phyloP scores from a whole-genome alignment of 768 basidiomycete genomes.

The Tricholoma flavovirens region DNA sequence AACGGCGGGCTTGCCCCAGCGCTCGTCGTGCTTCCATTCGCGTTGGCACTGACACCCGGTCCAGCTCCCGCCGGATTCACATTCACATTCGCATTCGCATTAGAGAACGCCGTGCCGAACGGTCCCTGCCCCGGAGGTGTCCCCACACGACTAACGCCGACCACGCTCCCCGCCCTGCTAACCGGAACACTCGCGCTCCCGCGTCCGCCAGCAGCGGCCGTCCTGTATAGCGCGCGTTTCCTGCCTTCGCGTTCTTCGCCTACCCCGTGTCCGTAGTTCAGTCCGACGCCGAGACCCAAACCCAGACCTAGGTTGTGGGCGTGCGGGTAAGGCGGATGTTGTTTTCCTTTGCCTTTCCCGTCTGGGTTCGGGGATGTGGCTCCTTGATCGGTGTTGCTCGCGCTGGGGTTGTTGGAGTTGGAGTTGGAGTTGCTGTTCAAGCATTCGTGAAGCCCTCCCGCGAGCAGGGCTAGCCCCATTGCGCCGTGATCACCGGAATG shows the following conservation, averaged over 20 bases:
- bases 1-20: constrained; percentile 12
- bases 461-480: constrained; percentile 78
- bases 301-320: background rate
- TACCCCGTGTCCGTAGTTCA: constrained; percentile 7
- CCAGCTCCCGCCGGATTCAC: background rate
- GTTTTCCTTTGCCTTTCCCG: constrained; percentile 12
- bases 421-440: constrained; percentile 11
- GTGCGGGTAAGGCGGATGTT: background rate
- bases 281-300: background rate
- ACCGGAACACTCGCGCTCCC: constrained; percentile 31
- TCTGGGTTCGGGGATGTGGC: constrained; percentile 14
- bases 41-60: constrained; percentile 1
- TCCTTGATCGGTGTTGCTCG: background rate
- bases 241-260: constrained; percentile 16
- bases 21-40: constrained; percentile 4
- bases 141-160: constrained; percentile 23
- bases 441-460: constrained; percentile 59
- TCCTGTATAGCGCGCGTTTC: constrained; percentile 5
- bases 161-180: constrained; percentile 27
- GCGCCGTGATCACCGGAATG: constrained; percentile 95
- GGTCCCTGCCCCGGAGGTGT: constrained; percentile 20
- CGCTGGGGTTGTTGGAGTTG: background rate
- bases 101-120: background rate
- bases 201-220: constrained; percentile 3
- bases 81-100: background rate